phyloP scores from a whole-genome alignment of 2,329 filamentous ascomycete genomes.

The Aspergillus ochraceus region DNA sequence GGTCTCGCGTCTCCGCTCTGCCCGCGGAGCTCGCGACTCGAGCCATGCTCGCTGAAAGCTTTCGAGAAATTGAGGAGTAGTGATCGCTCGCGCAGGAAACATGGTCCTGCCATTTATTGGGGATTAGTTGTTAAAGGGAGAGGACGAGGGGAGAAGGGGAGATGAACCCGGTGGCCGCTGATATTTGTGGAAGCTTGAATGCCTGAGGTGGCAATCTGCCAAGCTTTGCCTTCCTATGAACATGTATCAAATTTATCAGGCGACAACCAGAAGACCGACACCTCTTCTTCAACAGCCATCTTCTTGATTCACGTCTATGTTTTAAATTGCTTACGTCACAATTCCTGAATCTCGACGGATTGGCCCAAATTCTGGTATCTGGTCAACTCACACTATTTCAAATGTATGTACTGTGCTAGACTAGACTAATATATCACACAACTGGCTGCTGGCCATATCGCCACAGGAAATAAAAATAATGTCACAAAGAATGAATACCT shows the following conservation, averaged over 20 bases:
- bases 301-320: no score
- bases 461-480: slow-evolving; percentile 2
- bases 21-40: slow-evolving; percentile 15
- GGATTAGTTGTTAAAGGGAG: neutral
- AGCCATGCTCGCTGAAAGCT: slow-evolving; percentile 32
- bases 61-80: slow-evolving; percentile 29
- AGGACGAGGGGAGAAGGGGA: neutral
- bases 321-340: no score
- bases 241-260: no score
- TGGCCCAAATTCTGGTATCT: no score
- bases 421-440: neutral
- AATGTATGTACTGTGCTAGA: neutral
- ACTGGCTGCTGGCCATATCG: neutral
- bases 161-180: neutral
- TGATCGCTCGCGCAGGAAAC: slow-evolving; percentile 21
- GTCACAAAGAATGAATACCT: slow-evolving; percentile 5
- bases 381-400: neutral
- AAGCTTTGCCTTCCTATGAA: no score
- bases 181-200: neutral
- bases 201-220: no score
- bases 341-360: no score
- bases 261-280: no score
- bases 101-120: slow-evolving; percentile 17
- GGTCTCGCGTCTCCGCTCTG: slow-evolving; percentile 6
- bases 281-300: no score